Evolutionary conservation across 441 rosid genomes (phyloP).

Genomic region (Eruca vesicaria): DNA sequence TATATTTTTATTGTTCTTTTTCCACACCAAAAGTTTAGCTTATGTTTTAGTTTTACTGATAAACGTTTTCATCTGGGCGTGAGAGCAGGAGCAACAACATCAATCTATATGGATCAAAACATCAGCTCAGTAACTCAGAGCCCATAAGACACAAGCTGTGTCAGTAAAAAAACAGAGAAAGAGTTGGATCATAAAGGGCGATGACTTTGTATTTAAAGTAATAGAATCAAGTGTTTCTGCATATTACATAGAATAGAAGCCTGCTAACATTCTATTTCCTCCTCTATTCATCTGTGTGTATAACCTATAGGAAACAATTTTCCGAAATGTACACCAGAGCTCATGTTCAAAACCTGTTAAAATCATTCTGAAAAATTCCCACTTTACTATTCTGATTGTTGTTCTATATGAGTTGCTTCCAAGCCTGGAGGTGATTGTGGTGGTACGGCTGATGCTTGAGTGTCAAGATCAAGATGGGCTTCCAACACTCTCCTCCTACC

Average conservation of each 20-base stretch:
- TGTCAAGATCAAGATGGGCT: conserved; percentile 8
- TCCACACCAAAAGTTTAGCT: neutral
- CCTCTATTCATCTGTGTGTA: conserved; percentile 25
- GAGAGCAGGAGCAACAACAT: no score
- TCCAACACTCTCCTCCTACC: conserved; percentile 65
- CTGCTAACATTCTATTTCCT: neutral
- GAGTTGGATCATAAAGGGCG: neutral
- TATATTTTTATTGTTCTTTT: neutral
- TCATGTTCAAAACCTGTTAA: conserved; percentile 11
- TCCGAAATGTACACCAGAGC: conserved; percentile 32
- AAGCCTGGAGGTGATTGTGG: conserved; percentile 69
- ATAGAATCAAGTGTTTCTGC: neutral
- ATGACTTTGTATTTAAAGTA: conserved; percentile 20
- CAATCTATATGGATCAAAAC: neutral
- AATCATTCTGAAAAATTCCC: neutral
- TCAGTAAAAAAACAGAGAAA: neutral
- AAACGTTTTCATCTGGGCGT: no score
- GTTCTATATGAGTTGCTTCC: conserved; percentile 20
- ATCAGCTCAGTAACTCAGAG: neutral
- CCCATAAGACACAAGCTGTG: neutral
- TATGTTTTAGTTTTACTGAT: neutral
- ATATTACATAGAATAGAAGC: conserved; percentile 6
- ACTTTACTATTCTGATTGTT: neutral
- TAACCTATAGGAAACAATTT: conserved; percentile 23
- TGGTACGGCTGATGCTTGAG: conserved; percentile 48